Evolutionary conservation across 345 rosid species (phyloP).

Genomic region (Atalantia buxifolia): DNA sequence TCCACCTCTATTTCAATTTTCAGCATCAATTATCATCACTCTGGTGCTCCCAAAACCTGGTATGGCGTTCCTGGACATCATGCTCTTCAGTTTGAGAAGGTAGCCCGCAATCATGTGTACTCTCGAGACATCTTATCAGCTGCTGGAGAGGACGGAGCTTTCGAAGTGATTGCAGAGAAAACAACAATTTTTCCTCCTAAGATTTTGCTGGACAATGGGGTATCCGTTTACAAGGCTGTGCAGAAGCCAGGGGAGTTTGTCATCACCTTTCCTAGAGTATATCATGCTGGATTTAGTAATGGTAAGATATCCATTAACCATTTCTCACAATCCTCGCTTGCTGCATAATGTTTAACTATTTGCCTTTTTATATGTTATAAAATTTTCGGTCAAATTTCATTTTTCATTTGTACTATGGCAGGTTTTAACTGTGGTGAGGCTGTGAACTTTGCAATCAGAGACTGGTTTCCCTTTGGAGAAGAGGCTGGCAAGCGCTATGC

Average conservation of each 20-base stretch:
- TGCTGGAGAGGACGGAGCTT: conserved; percentile 47
- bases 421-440: conserved; percentile 71
- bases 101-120: conserved; percentile 47
- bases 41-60: conserved; percentile 71
- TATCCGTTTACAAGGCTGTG: conserved; percentile 62
- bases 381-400: no score
- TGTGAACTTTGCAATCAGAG: conserved; percentile 57
- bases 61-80: conserved; percentile 60
- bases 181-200: conserved; percentile 66
- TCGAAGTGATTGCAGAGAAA: conserved; percentile 45
- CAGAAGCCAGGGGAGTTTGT: conserved; percentile 65
- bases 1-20: not conserved
- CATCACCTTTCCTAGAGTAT: conserved; percentile 60
- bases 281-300: conserved; percentile 70
- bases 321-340: not conserved
- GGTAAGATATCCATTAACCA: conserved; percentile 25
- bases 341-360: not conserved
- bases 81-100: conserved; percentile 49
- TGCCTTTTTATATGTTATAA: not conserved
- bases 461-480: conserved; percentile 70
- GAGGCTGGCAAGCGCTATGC: conserved; percentile 57
- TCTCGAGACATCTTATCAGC: conserved; percentile 29
- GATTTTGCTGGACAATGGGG: conserved; percentile 40
- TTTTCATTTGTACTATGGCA: not conserved
- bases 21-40: conserved; percentile 70